A percentile compares a stretch with the other conserved stretches of the same genome.
phyloP scores from a whole-genome alignment of 371 early-diverging fungal species.

The Mucor irregularis region DNA sequence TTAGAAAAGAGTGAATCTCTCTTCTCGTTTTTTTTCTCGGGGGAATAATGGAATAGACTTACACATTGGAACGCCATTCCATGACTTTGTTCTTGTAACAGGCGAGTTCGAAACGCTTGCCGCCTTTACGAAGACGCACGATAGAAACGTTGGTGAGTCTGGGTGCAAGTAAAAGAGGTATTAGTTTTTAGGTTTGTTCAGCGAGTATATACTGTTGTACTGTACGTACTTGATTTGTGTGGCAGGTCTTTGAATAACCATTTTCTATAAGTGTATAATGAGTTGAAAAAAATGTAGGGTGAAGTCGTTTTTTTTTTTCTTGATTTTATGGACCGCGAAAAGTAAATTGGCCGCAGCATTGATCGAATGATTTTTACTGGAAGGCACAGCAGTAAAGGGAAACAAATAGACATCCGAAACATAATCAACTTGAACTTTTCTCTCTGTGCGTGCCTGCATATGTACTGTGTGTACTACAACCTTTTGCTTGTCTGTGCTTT shows the following conservation, averaged over 20 bases:
- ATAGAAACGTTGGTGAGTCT: conserved; percentile 94
- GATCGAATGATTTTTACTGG: no score
- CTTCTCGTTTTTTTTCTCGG: no score
- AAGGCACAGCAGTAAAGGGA: no score
- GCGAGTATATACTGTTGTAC: no score
- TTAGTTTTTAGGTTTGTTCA: background rate
- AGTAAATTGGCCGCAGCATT: background rate
- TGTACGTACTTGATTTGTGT: conserved; percentile 55
- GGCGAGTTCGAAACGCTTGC: conserved; percentile 97
- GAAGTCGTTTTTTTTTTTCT: background rate
- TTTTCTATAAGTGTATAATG: conserved; percentile 6
- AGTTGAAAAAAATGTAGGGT: background rate
- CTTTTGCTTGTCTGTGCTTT: no score
- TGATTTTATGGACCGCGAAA: no score
- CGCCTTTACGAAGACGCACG: conserved; percentile 95
- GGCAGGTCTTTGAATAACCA: conserved; percentile 54
- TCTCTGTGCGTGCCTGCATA: no score
- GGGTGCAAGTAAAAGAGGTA: background rate
- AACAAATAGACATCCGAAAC: no score
- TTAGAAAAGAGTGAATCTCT: no score
- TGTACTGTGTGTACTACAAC: no score
- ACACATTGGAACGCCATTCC: conserved; percentile 94
- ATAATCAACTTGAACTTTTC: no score
- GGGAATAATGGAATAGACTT: conserved; percentile 37
- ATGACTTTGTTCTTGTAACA: conserved; percentile 99